Percentiles rank a stretch among this genome's conserved stretches.
These are phyloP conservation scores for Phaeosphaeriaceae sp. DNA, from an alignment of 2,329 filamentous ascomycete species.

Conservation along the genomic window DNA sequence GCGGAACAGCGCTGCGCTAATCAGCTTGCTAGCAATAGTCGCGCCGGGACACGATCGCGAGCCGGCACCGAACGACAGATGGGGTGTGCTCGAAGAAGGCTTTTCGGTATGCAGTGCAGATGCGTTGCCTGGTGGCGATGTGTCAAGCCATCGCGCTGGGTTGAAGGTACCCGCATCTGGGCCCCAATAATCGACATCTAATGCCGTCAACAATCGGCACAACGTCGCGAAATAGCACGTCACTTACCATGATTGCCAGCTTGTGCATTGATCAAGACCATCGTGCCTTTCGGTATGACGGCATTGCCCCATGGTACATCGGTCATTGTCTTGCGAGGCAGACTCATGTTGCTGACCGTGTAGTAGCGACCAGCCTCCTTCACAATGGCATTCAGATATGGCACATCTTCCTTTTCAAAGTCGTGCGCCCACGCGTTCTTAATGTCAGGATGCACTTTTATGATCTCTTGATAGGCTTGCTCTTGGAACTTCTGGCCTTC, in stretches of 20 bases:
- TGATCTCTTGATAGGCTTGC: constrained; percentile 62
- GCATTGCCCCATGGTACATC: constrained; percentile 62
- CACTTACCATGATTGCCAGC: constrained; percentile 60
- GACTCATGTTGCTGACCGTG: constrained; percentile 62
- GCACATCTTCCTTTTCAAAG: constrained; percentile 57
- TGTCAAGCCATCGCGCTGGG: constrained; percentile 57
- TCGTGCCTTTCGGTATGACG: constrained; percentile 60
- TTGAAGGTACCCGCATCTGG: constrained; percentile 56
- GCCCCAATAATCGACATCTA: constrained; percentile 61
- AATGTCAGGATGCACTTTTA: constrained; percentile 56
- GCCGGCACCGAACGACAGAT: constrained; percentile 63
- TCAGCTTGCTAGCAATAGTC: constrained; percentile 59
- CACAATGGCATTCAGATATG: constrained; percentile 59
- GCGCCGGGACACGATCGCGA: constrained; percentile 62
- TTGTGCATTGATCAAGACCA: constrained; percentile 64
- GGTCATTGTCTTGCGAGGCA: constrained; percentile 60
- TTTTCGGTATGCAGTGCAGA: constrained; percentile 16
- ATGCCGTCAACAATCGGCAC: constrained; percentile 52
- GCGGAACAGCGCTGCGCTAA: constrained; percentile 60
- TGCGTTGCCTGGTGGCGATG: background rate
- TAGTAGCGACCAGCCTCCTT: constrained; percentile 64
- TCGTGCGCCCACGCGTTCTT: constrained; percentile 57
- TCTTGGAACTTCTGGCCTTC: constrained; percentile 62
- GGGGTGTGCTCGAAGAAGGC: constrained; percentile 37
- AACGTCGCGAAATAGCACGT: constrained; percentile 48